Evolutionary conservation across 164 flowering plant species (phyloP).

Genomic region (Echeveria elegans): DNA sequence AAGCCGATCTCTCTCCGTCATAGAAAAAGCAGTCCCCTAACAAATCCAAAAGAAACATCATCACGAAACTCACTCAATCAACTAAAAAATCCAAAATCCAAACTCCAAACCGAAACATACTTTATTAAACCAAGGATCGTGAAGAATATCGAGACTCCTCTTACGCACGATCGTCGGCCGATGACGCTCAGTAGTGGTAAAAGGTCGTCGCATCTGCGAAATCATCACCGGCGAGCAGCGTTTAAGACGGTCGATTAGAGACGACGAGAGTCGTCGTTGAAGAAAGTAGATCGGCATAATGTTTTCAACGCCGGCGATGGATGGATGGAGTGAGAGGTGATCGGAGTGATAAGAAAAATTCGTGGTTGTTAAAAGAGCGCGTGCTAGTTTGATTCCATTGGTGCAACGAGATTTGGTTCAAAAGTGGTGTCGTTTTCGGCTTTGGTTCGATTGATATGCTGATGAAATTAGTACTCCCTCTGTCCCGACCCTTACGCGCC

Average conservation of each 20-base stretch:
- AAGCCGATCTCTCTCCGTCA: constrained; percentile 95
- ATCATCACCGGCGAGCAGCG: constrained; percentile 11
- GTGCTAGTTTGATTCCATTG: no score
- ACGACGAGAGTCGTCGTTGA: constrained; percentile 40
- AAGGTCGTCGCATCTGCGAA: constrained; percentile 40
- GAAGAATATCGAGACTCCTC: constrained; percentile 88
- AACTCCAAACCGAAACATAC: constrained; percentile 17
- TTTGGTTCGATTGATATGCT: no score
- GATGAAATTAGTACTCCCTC: no score
- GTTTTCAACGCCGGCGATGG: not conserved
- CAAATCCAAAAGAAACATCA: not conserved
- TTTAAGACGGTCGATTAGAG: constrained; percentile 39
- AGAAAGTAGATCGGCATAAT: constrained; percentile 24
- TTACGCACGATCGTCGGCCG: constrained; percentile 82
- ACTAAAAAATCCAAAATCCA: not conserved
- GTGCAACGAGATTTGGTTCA: no score
- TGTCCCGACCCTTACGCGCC: no score
- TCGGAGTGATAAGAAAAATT: not conserved
- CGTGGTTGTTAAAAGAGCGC: no score
- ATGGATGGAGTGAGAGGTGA: no score
- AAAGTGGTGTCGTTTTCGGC: no score
- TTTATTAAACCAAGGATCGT: constrained; percentile 99
- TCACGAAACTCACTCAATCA: not conserved
- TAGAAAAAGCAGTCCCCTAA: constrained; percentile 91
- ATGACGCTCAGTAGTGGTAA: constrained; percentile 77